A percentile compares a stretch with the other conserved stretches of the same genome.
Evolutionary conservation across 148 eudicot genomes (phyloP).

Genomic region (Cornus kousa): DNA sequence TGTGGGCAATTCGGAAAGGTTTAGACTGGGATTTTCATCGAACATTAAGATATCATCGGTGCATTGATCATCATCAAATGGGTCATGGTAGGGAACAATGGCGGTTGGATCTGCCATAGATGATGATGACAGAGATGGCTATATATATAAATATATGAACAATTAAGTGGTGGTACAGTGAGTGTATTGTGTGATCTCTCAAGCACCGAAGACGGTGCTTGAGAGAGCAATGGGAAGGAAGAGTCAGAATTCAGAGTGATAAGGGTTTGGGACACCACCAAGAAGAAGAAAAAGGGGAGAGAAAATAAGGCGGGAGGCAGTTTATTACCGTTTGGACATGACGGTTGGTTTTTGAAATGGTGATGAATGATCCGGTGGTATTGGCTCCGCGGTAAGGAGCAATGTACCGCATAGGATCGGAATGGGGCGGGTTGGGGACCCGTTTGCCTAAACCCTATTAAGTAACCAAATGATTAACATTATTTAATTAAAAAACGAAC

Average conservation of each 20-base stretch:
- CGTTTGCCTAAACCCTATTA: too few species aligned
- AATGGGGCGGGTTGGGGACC: too few species aligned
- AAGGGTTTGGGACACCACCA: background rate
- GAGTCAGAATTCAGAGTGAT: background rate
- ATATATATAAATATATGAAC: background rate
- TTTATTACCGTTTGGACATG: background rate
- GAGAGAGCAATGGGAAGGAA: background rate
- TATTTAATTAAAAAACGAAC: too few species aligned
- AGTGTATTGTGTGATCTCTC: background rate
- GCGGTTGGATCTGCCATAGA: slow-evolving; percentile 1
- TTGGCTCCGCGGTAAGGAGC: too few species aligned
- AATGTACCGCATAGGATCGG: too few species aligned
- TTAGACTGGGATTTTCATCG: slow-evolving; percentile 3
- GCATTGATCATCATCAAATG: background rate
- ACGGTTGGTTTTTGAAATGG: background rate
- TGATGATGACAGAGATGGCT: background rate
- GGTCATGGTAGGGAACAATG: background rate
- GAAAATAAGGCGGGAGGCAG: background rate
- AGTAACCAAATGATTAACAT: too few species aligned
- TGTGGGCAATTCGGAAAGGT: background rate
- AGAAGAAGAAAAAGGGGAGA: background rate
- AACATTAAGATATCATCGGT: background rate
- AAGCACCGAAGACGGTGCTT: background rate
- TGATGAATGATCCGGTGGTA: too few species aligned
- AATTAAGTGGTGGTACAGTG: too few species aligned